These are phyloP conservation scores for Mucor racemosus DNA, from an alignment of 371 early-diverging fungal genomes.

Conservation along the genomic window DNA sequence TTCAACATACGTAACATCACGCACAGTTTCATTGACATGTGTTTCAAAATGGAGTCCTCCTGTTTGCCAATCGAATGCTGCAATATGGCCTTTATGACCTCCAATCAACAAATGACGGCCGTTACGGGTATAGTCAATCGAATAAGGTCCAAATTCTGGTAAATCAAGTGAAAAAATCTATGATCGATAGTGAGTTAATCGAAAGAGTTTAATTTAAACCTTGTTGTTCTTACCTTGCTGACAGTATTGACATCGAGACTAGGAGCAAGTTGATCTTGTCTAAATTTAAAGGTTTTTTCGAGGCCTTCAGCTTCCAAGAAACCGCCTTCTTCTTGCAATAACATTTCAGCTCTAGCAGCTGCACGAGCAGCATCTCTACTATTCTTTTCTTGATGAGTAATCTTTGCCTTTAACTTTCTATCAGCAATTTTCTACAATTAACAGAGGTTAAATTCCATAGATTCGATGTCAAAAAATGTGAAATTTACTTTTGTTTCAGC, in stretches of 20 bases:
- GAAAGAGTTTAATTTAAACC: no score
- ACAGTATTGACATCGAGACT: conserved; percentile 80
- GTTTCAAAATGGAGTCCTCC: conserved; percentile 86
- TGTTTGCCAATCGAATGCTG: conserved; percentile 92
- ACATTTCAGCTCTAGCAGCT: conserved; percentile 79
- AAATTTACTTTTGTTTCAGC: conserved; percentile 29
- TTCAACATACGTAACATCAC: conserved; percentile 83
- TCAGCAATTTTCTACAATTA: conserved; percentile 61
- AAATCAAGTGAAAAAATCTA: conserved; percentile 85
- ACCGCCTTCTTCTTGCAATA: conserved; percentile 77
- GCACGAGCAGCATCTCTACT: conserved; percentile 72
- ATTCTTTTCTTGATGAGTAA: conserved; percentile 65
- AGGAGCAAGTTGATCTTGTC: conserved; percentile 79
- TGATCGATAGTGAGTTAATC: neutral
- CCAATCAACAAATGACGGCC: conserved; percentile 89
- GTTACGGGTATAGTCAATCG: conserved; percentile 89
- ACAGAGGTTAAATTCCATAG: neutral
- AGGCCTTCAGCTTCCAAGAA: conserved; percentile 88
- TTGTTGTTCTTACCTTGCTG: conserved; percentile 63
- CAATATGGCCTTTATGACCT: conserved; percentile 91
- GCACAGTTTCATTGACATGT: conserved; percentile 87
- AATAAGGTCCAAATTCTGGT: conserved; percentile 88
- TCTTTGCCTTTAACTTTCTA: conserved; percentile 65
- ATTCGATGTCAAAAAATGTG: neutral
- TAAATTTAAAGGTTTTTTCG: conserved; percentile 87